phyloP scores from a whole-genome alignment of 306 rosid genomes.

The Glycine tomentella region DNA sequence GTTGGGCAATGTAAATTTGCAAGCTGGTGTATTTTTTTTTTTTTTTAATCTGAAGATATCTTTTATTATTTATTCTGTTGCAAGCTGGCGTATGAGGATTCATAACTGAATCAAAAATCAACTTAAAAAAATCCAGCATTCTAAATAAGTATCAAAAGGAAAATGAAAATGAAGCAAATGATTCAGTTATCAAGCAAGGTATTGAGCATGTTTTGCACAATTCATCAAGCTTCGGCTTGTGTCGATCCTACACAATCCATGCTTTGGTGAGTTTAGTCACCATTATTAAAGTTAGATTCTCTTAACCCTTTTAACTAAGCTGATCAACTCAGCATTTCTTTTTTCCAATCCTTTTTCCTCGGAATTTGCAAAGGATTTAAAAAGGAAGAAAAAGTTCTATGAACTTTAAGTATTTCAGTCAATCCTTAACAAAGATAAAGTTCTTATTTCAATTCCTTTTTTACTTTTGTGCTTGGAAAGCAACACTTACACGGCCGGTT shows the following conservation, averaged over 20 bases:
- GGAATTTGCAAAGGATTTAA: not conserved
- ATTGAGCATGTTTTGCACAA: no score
- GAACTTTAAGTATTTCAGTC: constrained; percentile 6
- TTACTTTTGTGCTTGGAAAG: not conserved
- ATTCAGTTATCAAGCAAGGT: no score
- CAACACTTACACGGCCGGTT: not conserved
- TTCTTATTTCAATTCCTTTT: not conserved
- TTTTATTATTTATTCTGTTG: no score
- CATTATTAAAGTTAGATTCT: constrained; percentile 50
- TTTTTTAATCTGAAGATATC: no score
- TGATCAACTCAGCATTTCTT: not conserved
- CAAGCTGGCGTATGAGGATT: not conserved
- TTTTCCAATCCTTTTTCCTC: constrained; percentile 6
- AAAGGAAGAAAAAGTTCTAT: constrained; percentile 17
- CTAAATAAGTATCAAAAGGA: not conserved
- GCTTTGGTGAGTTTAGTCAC: constrained; percentile 1
- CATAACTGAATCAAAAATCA: not conserved
- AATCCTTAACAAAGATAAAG: constrained; percentile 20
- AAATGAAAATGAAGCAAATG: not conserved
- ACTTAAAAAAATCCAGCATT: not conserved
- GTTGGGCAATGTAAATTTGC: not conserved
- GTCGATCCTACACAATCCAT: constrained; percentile 19
- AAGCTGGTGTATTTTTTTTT: not conserved
- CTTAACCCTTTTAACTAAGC: constrained; percentile 35
- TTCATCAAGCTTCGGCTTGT: not conserved